Base-by-base conservation (phyloP, 2,329 filamentous ascomycete genomes). In the Beauveria bassiana region DNA sequence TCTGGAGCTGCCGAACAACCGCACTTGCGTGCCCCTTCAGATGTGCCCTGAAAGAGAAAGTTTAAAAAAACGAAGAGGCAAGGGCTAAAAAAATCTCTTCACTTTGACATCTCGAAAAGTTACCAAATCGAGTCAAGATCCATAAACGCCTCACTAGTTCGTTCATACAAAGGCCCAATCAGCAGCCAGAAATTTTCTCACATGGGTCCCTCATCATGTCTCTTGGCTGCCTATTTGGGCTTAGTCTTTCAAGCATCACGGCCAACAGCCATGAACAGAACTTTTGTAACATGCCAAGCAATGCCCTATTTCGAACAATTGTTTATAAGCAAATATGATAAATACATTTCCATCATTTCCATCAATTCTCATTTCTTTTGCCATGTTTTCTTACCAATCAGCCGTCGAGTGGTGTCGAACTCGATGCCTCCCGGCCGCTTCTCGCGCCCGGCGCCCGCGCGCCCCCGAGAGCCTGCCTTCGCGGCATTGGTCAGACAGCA, bases 151-250 rank as follows among this genome's bases (percentile, higher is more conserved):
- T 34, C 31, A 34, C 31, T 34, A 34, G 31, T 14, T 34, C 12
- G 12, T 34, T 12, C 12, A 16, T 10, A n/a, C 43, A 28, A 9
- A 34, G n/a, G 16, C 9, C n/a, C 31, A 20, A 22, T 24, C 38
- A 34, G 34, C 57, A 22, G 50, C 20, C 5, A 38, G 14, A 3
- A 28, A 45, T 28, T 28, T 7, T 46, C 9, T 50, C n/a, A 49
- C 28, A 26, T 58, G 61, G 61, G 42, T 28, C 53, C 54, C 20
- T 46, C 18, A 45, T 28, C 34, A 22, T 61, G 61, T n/a, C 28
- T 18, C 61, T 62, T 62, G 61, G 61, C 61, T 62, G 47, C 61
- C 61, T 47, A 16, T 5, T 62, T 59, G 12, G 55, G 61, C 28
- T 46, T 58, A 59, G 61, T 28, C 14, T n/a, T 4, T 28, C 20